A percentile compares a stretch with the other conserved stretches of the same genome.
phyloP scores from a whole-genome alignment of 768 basidiomycete genomes.

The Psilocybe cubensis region DNA sequence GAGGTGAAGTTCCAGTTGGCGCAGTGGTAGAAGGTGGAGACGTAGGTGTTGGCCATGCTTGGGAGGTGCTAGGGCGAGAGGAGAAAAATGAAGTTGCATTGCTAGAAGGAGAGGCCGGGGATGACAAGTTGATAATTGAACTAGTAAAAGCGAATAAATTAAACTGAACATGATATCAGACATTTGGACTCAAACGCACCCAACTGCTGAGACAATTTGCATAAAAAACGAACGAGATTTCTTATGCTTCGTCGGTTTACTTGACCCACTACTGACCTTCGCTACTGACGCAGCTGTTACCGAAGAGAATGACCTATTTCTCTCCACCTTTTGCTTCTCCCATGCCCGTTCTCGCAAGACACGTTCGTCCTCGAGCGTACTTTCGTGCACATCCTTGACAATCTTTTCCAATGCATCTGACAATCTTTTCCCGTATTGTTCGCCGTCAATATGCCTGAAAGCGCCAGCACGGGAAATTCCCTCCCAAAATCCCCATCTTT shows the following conservation, averaged over 20 bases:
- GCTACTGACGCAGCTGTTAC: constrained; percentile 2
- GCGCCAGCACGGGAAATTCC: constrained; percentile 27
- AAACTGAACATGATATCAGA: neutral
- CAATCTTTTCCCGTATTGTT: constrained; percentile 15
- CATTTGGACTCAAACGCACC: constrained; percentile 38
- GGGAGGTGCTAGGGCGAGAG: constrained; percentile 27
- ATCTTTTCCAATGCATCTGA: constrained; percentile 54
- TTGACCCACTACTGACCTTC: constrained; percentile 15
- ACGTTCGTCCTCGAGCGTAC: constrained; percentile 44
- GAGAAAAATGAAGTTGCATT: constrained; percentile 18
- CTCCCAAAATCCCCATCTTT: constrained; percentile 45
- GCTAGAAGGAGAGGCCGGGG: constrained; percentile 30
- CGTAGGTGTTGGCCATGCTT: constrained; percentile 26
- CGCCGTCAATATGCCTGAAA: constrained; percentile 17
- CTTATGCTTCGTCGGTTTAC: constrained; percentile 56
- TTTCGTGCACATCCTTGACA: constrained; percentile 53
- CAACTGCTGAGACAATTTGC: constrained; percentile 55
- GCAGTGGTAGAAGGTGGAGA: constrained; percentile 28
- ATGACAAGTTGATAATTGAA: constrained; percentile 33
- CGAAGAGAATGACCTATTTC: constrained; percentile 15
- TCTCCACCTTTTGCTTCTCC: constrained; percentile 33
- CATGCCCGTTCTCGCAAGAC: constrained; percentile 36
- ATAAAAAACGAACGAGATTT: constrained; percentile 73
- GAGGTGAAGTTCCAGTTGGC: constrained; percentile 27
- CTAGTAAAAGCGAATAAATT: constrained; percentile 15